phyloP scores from a whole-genome alignment of 768 basidiomycete genomes.

The Mycena amicta region DNA sequence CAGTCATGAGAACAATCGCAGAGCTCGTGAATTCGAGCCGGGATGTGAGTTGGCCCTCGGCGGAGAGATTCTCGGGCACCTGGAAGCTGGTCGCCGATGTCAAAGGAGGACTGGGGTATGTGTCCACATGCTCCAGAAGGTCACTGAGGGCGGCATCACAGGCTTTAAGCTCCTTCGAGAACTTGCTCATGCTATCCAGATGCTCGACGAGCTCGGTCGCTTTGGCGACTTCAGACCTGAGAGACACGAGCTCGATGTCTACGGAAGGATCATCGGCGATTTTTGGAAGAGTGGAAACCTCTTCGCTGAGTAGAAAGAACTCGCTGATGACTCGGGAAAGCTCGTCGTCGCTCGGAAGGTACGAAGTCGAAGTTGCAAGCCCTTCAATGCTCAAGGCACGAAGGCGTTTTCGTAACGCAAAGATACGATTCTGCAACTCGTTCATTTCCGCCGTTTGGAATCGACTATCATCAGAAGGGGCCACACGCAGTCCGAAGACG shows the following conservation, averaged over 20 bases:
- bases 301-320: constrained; percentile 47
- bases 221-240: constrained; percentile 59
- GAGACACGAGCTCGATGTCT: constrained; percentile 62
- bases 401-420: constrained; percentile 59
- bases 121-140: constrained; percentile 83
- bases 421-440: constrained; percentile 52
- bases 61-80: constrained; percentile 43
- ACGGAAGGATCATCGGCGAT: constrained; percentile 41
- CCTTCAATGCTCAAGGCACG: constrained; percentile 62
- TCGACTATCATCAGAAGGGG: constrained; percentile 33
- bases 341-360: constrained; percentile 55
- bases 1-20: constrained; percentile 49
- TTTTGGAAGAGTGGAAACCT: constrained; percentile 50
- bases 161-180: constrained; percentile 48
- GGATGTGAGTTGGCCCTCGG: constrained; percentile 68
- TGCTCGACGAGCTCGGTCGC: constrained; percentile 52
- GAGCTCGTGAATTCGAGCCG: constrained; percentile 66
- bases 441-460: constrained; percentile 42
- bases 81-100: constrained; percentile 54
- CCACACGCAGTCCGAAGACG: constrained; percentile 54
- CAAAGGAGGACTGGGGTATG: constrained; percentile 66
- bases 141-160: constrained; percentile 85
- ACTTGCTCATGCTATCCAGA: constrained; percentile 55
- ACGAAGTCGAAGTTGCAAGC: constrained; percentile 42
- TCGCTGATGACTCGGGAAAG: constrained; percentile 48